Conservation (phyloP, 2,329 filamentous ascomycete genomes). For the Apiospora phragmitis region DNA sequence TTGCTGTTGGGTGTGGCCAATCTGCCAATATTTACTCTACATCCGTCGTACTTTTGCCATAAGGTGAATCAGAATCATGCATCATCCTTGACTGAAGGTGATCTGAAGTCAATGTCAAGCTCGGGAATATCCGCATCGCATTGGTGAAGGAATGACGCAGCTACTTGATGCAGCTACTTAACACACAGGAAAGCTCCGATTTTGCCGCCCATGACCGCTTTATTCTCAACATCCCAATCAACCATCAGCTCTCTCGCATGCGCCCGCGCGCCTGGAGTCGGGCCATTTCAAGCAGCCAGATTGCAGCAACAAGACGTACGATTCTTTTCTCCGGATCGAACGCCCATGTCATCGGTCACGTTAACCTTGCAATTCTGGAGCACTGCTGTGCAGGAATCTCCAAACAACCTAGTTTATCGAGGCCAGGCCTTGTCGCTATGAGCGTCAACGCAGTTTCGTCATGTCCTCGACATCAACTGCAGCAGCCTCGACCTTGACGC, state of each 20-base stretch:
- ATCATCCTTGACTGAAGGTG: neutral
- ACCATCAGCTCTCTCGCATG: neutral
- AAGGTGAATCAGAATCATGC: neutral
- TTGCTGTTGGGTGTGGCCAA: neutral
- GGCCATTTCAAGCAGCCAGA: neutral
- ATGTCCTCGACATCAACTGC: constrained; percentile 49
- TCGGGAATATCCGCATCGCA: neutral
- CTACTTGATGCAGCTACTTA: neutral
- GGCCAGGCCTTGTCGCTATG: constrained; percentile 25
- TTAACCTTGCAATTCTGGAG: neutral
- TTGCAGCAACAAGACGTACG: neutral
- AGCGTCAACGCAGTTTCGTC: constrained; percentile 24
- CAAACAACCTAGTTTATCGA: neutral
- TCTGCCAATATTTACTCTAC: too few species aligned
- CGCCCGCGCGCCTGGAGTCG: neutral
- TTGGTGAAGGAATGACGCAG: constrained; percentile 6
- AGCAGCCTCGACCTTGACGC: constrained; percentile 55
- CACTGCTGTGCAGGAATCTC: neutral
- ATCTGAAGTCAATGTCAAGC: neutral
- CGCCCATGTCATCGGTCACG: neutral
- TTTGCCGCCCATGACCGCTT: constrained; percentile 8
- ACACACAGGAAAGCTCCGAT: neutral
- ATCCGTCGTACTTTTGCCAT: too few species aligned
- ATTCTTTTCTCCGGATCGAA: neutral
- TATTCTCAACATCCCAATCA: neutral